These are phyloP conservation scores for Scutellaria minor DNA, from an alignment of 257 asterid species.

Conservation along the genomic window DNA sequence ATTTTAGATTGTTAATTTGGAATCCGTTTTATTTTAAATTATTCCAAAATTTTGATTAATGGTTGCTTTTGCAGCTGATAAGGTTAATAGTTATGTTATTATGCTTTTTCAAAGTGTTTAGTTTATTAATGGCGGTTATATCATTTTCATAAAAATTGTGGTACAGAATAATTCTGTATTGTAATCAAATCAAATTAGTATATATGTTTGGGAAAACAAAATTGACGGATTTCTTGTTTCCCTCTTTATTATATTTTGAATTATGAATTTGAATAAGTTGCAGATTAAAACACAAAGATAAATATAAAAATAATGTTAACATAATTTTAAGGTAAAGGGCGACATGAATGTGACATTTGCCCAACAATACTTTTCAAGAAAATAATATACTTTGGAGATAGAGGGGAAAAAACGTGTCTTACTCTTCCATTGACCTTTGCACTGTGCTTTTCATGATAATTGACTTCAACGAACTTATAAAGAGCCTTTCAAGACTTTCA, in stretches of 20 bases:
- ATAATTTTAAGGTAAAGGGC: neutral
- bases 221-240: too few species aligned
- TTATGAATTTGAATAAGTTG: too few species aligned
- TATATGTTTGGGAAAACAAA: too few species aligned
- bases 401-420: slow-evolving; percentile 47
- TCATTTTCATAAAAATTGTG: too few species aligned
- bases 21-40: slow-evolving; percentile 17
- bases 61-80: neutral
- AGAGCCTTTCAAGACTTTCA: slow-evolving; percentile 5
- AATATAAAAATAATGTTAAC: too few species aligned
- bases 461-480: slow-evolving; percentile 19
- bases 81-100: neutral
- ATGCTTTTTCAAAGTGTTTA: too few species aligned
- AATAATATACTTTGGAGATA: slow-evolving; percentile 9
- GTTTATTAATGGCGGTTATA: too few species aligned
- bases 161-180: too few species aligned
- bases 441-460: slow-evolving; percentile 39
- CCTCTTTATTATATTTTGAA: too few species aligned
- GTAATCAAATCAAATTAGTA: too few species aligned
- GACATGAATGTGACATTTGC: slow-evolving; percentile 50
- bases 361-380: slow-evolving; percentile 32
- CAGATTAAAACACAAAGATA: too few species aligned
- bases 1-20: slow-evolving; percentile 33
- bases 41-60: slow-evolving; percentile 13
- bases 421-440: slow-evolving; percentile 49